Evolutionary conservation across 192 early-diverging fungal species (phyloP).

Genomic region (Funneliformis geosporum): DNA sequence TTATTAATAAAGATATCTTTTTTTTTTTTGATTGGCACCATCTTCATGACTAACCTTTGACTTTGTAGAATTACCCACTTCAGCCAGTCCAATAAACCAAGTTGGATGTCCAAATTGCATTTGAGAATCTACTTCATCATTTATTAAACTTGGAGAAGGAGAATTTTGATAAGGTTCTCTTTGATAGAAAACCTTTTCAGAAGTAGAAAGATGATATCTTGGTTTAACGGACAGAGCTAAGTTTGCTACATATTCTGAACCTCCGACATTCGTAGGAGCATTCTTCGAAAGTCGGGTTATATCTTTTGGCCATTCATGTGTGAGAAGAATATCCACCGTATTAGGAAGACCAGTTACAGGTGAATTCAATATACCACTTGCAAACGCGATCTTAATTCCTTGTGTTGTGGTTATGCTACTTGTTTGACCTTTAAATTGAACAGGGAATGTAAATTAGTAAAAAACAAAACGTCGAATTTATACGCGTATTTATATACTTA

Average conservation of each 20-base stretch:
- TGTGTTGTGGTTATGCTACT: conserved; percentile 62
- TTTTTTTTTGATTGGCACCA: not conserved
- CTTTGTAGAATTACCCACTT: conserved; percentile 67
- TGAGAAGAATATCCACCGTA: conserved; percentile 78
- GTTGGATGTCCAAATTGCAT: conserved; percentile 61
- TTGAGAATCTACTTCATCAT: conserved; percentile 20
- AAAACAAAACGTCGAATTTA: not conserved
- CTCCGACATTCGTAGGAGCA: not conserved
- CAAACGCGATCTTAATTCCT: conserved; percentile 63
- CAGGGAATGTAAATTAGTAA: not conserved
- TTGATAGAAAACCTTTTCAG: conserved; percentile 74
- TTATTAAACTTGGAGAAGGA: conserved; percentile 32
- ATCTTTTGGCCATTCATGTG: conserved; percentile 75
- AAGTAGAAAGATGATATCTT: conserved; percentile 85
- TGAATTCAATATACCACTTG: conserved; percentile 50
- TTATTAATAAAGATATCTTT: not conserved
- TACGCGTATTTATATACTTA: conserved; percentile 24
- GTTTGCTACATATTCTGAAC: conserved; percentile 45
- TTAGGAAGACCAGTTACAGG: conserved; percentile 32
- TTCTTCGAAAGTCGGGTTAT: not conserved
- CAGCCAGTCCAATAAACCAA: conserved; percentile 81
- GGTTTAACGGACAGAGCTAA: conserved; percentile 63
- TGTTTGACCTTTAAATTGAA: not conserved
- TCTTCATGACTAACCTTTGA: conserved; percentile 49
- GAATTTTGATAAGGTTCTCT: conserved; percentile 77